Base-by-base conservation (phyloP, 163 green algal genomes). In the Volvox carteri region DNA sequence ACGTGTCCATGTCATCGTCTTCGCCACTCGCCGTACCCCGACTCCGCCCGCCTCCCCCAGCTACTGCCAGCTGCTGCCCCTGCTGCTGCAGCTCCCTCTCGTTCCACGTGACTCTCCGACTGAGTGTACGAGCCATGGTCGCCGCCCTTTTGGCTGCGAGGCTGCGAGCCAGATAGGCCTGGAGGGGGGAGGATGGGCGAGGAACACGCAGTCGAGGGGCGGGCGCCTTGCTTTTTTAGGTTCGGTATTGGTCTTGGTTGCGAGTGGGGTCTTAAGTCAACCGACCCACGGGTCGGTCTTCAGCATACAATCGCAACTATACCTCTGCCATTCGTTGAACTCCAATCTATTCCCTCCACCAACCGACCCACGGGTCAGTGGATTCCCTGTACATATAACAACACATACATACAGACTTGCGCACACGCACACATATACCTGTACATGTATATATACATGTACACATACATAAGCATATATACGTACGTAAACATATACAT, bases 101-200 rank as follows among this genome's bases (percentile, higher is more conserved):
- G 52, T 21, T 41, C 48, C 2, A 19, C 12, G 77, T 85, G 14
- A 37, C 54, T 35, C 2, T 33, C 11, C 78, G 78, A 6, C 30
- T 72, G 19, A 72, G 6, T 30, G 5, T 54, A 0, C 80, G 44
- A 0, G 80, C 30, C 33, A 72, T 4, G 5, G 44, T 54, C 7
- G 62, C 46, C n/a, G 80, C 80, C 5, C 65, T 30, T 44, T 70
- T 68, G 80, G 80, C 62, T 3, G 80, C 80, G 1, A 87, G 23
- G 33, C 65, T 72, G 65, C 50, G 80, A 12, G 80, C 80, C 1
- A 87, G 46, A 19, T 79, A 9, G 1, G 30, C 62, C 80, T 87
- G 80, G 19, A 30, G 33, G 44, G 28, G 44, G 14, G 28, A 44
- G 76, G 76, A n/a, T n/a, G n/a, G n/a, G n/a, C n/a, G n/a, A n/a